These are phyloP conservation scores for Pholiota conissans DNA, from an alignment of 768 basidiomycete genomes.

Conservation along the genomic window DNA sequence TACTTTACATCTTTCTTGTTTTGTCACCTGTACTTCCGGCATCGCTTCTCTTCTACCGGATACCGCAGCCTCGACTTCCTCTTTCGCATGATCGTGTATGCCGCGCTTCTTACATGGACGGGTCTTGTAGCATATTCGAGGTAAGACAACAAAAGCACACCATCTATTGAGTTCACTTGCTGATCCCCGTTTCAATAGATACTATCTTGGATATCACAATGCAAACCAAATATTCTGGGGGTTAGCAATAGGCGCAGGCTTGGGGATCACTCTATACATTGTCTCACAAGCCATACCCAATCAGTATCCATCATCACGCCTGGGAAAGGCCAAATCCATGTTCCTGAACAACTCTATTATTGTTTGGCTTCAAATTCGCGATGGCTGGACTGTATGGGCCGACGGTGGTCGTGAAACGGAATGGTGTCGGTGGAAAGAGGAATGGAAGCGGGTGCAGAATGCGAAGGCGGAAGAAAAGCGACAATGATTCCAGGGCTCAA, in stretches of 20 bases:
- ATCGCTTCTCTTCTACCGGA: slow-evolving; percentile 56
- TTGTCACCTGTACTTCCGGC: slow-evolving; percentile 71
- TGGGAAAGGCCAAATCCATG: slow-evolving; percentile 48
- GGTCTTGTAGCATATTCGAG: slow-evolving; percentile 76
- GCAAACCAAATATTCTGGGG: slow-evolving; percentile 77
- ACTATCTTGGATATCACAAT: slow-evolving; percentile 74
- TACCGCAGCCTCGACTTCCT: slow-evolving; percentile 47
- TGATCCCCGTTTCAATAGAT: slow-evolving; percentile 37
- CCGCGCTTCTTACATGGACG: slow-evolving; percentile 55
- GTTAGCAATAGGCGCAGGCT: slow-evolving; percentile 55
- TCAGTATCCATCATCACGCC: slow-evolving; percentile 48
- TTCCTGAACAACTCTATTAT: slow-evolving; percentile 59
- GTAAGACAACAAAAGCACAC: slow-evolving; percentile 34
- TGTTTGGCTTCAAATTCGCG: slow-evolving; percentile 69
- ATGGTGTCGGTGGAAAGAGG: slow-evolving; percentile 64
- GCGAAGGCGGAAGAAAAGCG: slow-evolving; percentile 19
- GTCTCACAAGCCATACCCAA: slow-evolving; percentile 60
- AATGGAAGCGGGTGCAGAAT: slow-evolving; percentile 47
- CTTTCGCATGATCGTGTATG: slow-evolving; percentile 48
- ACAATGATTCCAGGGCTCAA: slow-evolving; percentile 2
- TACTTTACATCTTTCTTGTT: slow-evolving; percentile 79
- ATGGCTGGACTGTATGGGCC: slow-evolving; percentile 80
- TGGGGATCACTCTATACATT: slow-evolving; percentile 56
- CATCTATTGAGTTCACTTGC: background rate
- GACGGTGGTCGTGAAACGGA: slow-evolving; percentile 78